These are phyloP conservation scores for Volvariella surrecta DNA, from an alignment of 1,284 basidiomycete genomes.

Conservation along the genomic window DNA sequence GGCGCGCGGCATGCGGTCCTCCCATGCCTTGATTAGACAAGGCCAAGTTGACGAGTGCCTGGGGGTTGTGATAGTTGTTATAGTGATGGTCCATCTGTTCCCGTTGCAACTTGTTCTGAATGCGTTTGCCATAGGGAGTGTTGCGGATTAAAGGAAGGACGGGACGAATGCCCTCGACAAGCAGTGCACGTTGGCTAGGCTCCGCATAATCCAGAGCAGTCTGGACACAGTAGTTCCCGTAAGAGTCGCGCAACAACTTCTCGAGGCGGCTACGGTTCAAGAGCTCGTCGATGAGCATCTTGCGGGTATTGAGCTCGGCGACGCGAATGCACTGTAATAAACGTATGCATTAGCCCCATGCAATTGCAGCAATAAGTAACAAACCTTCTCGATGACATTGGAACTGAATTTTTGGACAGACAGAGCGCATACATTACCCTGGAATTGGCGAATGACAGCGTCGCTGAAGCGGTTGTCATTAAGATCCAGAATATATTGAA, in stretches of 20 bases:
- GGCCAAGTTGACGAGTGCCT: slow-evolving; percentile 51
- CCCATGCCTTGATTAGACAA: slow-evolving; percentile 49
- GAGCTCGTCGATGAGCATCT: slow-evolving; percentile 93
- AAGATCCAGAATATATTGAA: slow-evolving; percentile 96
- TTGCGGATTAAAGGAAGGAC: slow-evolving; percentile 93
- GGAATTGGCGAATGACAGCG: slow-evolving; percentile 94
- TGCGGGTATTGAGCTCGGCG: slow-evolving; percentile 89
- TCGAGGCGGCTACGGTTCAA: slow-evolving; percentile 92
- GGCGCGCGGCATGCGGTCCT: slow-evolving; percentile 38
- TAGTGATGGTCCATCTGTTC: slow-evolving; percentile 71
- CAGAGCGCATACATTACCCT: slow-evolving; percentile 95
- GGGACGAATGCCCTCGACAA: slow-evolving; percentile 95
- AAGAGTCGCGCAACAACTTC: slow-evolving; percentile 91
- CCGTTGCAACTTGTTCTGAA: slow-evolving; percentile 93
- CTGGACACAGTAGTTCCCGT: slow-evolving; percentile 93
- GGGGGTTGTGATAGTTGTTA: slow-evolving; percentile 43
- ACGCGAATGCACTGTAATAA: slow-evolving; percentile 85
- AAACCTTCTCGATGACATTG: slow-evolving; percentile 87
- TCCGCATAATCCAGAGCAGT: slow-evolving; percentile 96
- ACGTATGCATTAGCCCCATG: slow-evolving; percentile 7
- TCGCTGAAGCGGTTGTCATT: slow-evolving; percentile 98
- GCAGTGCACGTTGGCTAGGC: slow-evolving; percentile 72
- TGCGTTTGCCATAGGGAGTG: slow-evolving; percentile 96
- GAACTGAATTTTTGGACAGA: slow-evolving; percentile 99
- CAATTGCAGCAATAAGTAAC: slow-evolving; percentile 13